phyloP scores from a whole-genome alignment of 305 asterid species.

The Coffea humblotiana region DNA sequence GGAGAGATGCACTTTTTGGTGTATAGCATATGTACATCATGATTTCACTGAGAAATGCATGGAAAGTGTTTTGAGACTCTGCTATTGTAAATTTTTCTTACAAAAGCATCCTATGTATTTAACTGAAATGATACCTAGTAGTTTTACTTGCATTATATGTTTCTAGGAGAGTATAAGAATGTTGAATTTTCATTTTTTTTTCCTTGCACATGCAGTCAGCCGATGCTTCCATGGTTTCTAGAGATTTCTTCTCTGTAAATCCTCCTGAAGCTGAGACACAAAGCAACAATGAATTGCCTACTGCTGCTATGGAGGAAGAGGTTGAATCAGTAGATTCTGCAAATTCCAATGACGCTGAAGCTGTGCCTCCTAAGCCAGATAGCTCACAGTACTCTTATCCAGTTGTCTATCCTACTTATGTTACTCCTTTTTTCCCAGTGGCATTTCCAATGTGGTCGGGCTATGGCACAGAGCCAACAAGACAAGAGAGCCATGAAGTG shows the following conservation, averaged over 20 bases:
- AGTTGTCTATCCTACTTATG: conserved; percentile 70
- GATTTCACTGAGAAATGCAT: background rate
- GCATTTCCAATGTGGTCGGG: conserved; percentile 75
- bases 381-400: conserved; percentile 67
- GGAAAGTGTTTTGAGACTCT: background rate
- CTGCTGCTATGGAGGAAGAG: conserved; percentile 66
- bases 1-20: background rate
- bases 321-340: conserved; percentile 85
- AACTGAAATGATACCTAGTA: background rate
- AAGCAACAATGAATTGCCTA: conserved; percentile 44
- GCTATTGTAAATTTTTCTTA: background rate
- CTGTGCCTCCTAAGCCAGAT: conserved; percentile 43
- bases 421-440: conserved; percentile 66
- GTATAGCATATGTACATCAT: background rate
- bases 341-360: conserved; percentile 63
- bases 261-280: conserved; percentile 56
- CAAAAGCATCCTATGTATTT: background rate
- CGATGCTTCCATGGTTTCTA: conserved; percentile 53
- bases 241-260: conserved; percentile 58
- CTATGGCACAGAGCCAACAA: conserved; percentile 48
- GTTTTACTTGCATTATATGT: background rate
- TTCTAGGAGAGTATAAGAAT: background rate
- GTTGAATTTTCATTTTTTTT: background rate
- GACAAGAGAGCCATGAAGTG: conserved; percentile 77
- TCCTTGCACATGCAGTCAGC: conserved; percentile 42